Base-by-base conservation (phyloP, 495 filamentous ascomycete genomes). In the Podospora didyma region DNA sequence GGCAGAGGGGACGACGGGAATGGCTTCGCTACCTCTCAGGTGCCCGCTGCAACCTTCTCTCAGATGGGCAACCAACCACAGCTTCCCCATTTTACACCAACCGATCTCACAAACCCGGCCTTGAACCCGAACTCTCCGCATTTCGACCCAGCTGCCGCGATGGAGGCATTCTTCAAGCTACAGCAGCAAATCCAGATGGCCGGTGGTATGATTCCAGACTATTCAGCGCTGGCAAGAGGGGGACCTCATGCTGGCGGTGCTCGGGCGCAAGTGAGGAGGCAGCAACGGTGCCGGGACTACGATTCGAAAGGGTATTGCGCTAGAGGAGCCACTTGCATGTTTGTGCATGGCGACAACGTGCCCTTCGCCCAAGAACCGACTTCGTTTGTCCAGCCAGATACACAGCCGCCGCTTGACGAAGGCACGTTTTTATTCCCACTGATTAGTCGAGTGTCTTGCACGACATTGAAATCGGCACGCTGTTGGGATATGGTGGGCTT, bases 301-400 rank as follows among this genome's bases (percentile, higher is more conserved):
- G 92, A 97, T 59, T 84, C 80, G 1, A 90, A 92, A 61, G 94
- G 94, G 0, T 95, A 86, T 60, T 97, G 93, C 63, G 82, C 88
- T 31, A 71, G 86, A 47, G 91, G 79, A 54, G 83, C 81, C 44
- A 64, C 55, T 7, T 97, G 93, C 69, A 86, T 80, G 4, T 97
- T 88, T 61, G 86, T 94, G 66, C 93, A 97, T 65, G 88, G 85
- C n/a, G 62, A 62, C 35, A 59, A 63, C 37, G 49, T 56, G 2
- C 44, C 56, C 2, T 64, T 54, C 26, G 45, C 57, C 10, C 51
- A 57, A 11, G 21, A 59, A 14, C 41, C 59, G 6, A 24, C 10
- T n/a, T 23, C 23, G 3, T 51, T 37, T 21, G 49, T 42, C 17
- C 62, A 16, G 17, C 45, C 45, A 21, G 17, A 41, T 19, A n/a